Evolutionary conservation across 2,329 filamentous ascomycete genomes (phyloP).

Genomic region (Aaosphaeria arxii): DNA sequence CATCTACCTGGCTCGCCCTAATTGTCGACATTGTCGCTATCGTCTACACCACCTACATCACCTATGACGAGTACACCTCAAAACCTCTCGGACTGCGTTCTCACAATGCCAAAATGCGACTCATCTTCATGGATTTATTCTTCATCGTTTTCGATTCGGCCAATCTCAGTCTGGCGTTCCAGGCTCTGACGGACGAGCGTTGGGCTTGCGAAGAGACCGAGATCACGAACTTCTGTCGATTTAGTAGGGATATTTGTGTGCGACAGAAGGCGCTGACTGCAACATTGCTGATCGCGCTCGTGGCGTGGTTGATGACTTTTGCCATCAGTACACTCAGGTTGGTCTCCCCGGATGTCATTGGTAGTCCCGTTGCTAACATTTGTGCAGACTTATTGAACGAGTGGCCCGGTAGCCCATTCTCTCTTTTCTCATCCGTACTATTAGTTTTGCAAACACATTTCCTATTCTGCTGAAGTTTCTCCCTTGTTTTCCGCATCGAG

Average conservation of each 20-base stretch:
- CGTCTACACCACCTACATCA: slow-evolving; percentile 89
- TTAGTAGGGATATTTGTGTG: slow-evolving; percentile 51
- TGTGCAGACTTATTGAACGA: slow-evolving; percentile 10
- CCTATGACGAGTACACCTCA: slow-evolving; percentile 92
- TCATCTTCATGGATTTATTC: slow-evolving; percentile 88
- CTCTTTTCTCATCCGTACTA: slow-evolving; percentile 1
- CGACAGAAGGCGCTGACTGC: slow-evolving; percentile 70
- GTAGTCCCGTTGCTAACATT: background rate
- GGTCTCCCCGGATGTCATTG: background rate
- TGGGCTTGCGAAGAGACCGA: slow-evolving; percentile 46
- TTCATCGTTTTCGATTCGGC: slow-evolving; percentile 98
- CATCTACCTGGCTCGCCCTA: slow-evolving; percentile 82
- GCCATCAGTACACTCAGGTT: slow-evolving; percentile 62
- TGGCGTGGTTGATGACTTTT: slow-evolving; percentile 91
- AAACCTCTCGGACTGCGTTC: slow-evolving; percentile 86
- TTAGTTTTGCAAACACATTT: background rate
- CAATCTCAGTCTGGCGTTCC: slow-evolving; percentile 86
- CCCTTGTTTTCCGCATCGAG: too few relatives aligned
- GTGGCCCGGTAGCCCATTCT: slow-evolving; percentile 8
- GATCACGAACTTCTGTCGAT: slow-evolving; percentile 13
- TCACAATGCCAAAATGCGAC: slow-evolving; percentile 78
- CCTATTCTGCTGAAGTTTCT: too few relatives aligned
- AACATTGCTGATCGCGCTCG: slow-evolving; percentile 74
- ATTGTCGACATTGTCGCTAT: slow-evolving; percentile 85
- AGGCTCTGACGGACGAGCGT: slow-evolving; percentile 65